A percentile compares a stretch with the other conserved stretches of the same genome.
phyloP scores from a whole-genome alignment of 805 yeast genomes.

The Candida nonsorbophila region DNA sequence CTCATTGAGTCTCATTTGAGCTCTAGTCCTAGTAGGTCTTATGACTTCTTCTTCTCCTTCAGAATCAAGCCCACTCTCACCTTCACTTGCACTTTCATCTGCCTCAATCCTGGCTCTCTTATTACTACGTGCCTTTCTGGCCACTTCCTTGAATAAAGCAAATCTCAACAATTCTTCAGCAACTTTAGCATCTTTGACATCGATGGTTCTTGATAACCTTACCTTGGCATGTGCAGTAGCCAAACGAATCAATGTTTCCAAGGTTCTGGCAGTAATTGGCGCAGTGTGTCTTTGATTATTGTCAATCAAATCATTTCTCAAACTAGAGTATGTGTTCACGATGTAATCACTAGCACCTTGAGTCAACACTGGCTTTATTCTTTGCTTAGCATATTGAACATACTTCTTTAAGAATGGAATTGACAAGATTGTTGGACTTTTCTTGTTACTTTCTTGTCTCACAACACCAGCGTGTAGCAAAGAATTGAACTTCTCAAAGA shows the following conservation, averaged over 20 bases:
- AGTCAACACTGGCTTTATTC: conserved; percentile 77
- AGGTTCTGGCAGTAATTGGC: conserved; percentile 97
- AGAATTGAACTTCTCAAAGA: conserved; percentile 83
- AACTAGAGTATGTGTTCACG: conserved; percentile 70
- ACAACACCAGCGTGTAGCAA: conserved; percentile 75
- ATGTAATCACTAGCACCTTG: conserved; percentile 74
- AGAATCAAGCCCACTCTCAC: conserved; percentile 4
- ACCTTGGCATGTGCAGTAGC: conserved; percentile 96
- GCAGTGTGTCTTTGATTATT: conserved; percentile 73
- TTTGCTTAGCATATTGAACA: conserved; percentile 87
- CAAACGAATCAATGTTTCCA: conserved; percentile 91
- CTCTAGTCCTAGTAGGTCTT: conserved; percentile 14
- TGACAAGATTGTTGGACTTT: conserved; percentile 41
- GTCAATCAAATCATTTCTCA: conserved; percentile 68
- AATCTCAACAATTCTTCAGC: conserved; percentile 83
- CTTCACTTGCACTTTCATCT: conserved; percentile 18
- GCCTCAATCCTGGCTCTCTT: conserved; percentile 26
- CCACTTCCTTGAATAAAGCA: conserved; percentile 77
- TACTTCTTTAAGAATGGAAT: conserved; percentile 88
- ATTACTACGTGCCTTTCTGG: conserved; percentile 29
- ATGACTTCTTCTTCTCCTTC: conserved; percentile 11
- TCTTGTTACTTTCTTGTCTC: conserved; percentile 14
- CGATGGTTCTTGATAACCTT: conserved; percentile 73
- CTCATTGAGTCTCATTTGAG: conserved; percentile 9
- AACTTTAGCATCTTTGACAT: conserved; percentile 70